A percentile compares a stretch with the other conserved stretches of the same genome.
Conservation (phyloP, 352 stramenopile species). For the Phytopythium montanum region DNA sequence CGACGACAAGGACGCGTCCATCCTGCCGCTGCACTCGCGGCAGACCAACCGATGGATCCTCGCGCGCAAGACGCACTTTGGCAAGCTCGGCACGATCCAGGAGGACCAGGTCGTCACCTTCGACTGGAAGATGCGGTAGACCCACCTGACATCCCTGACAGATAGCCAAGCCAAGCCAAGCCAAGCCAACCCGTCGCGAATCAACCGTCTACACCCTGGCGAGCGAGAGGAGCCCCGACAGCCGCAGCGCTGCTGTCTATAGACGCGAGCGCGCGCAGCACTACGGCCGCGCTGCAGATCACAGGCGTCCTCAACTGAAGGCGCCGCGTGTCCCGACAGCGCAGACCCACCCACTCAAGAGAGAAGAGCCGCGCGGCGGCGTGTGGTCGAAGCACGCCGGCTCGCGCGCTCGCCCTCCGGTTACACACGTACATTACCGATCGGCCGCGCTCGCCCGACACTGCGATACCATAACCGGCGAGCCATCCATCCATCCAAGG, state of each 20-base stretch:
- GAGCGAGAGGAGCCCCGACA: not conserved
- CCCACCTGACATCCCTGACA: not conserved
- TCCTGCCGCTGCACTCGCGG: constrained; percentile 44
- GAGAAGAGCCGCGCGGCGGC: not conserved
- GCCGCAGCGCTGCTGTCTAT: not conserved
- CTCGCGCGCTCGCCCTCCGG: not conserved
- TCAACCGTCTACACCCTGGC: not conserved
- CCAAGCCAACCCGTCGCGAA: not conserved
- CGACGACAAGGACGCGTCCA: constrained; percentile 35
- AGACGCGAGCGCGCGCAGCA: not conserved
- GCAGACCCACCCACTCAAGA: not conserved
- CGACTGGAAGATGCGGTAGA: constrained; percentile 59
- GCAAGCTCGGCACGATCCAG: constrained; percentile 62
- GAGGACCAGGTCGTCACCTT: constrained; percentile 67
- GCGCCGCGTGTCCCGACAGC: not conserved
- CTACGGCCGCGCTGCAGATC: not conserved
- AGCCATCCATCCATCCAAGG: no score
- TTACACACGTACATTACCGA: not conserved
- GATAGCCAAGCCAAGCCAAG: not conserved
- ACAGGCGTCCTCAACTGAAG: not conserved
- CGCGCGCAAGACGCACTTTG: constrained; percentile 58
- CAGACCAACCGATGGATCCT: constrained; percentile 62
- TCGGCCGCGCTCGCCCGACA: not conserved
- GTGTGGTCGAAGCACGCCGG: constrained; percentile 5
- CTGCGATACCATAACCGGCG: not conserved